Evolutionary conservation across 2,329 filamentous ascomycete genomes (phyloP).

Genomic region (Cryphonectria parasitica): DNA sequence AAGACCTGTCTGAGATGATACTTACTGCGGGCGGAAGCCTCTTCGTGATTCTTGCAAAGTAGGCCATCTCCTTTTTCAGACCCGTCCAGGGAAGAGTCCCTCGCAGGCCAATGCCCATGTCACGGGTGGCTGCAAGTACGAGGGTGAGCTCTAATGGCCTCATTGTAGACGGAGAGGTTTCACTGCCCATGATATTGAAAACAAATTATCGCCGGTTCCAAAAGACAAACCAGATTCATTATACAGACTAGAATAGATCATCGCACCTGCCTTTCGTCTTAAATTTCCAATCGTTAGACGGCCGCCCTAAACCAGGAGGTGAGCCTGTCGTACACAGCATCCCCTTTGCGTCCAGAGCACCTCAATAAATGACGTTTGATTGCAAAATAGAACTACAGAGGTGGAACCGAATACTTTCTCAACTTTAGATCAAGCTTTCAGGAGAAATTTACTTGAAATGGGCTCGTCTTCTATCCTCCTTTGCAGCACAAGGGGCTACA

Average conservation of each 20-base stretch:
- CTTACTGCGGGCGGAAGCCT: constrained; percentile 53
- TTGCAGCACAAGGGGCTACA: too few relatives aligned
- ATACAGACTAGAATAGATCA: neutral
- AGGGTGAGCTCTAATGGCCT: constrained; percentile 71
- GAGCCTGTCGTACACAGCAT: neutral
- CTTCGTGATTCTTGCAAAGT: constrained; percentile 90
- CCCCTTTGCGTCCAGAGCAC: neutral
- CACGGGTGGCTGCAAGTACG: constrained; percentile 89
- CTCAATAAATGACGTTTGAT: neutral
- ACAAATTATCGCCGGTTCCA: neutral
- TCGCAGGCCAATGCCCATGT: constrained; percentile 82
- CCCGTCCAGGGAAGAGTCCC: constrained; percentile 88
- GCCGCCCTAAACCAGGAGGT: neutral
- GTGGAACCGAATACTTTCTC: neutral
- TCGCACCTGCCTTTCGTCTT: neutral
- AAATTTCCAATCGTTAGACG: neutral
- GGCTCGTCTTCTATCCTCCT: neutral
- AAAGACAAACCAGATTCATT: neutral
- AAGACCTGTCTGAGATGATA: neutral
- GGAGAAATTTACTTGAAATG: neutral
- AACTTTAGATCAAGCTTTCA: neutral
- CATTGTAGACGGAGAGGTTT: constrained; percentile 16
- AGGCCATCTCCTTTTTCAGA: constrained; percentile 89
- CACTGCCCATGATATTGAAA: neutral
- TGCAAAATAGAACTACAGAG: neutral